Evolutionary conservation across 2,329 filamentous ascomycete genomes (phyloP).

Genomic region (Ophiosphaerella herpotricha): DNA sequence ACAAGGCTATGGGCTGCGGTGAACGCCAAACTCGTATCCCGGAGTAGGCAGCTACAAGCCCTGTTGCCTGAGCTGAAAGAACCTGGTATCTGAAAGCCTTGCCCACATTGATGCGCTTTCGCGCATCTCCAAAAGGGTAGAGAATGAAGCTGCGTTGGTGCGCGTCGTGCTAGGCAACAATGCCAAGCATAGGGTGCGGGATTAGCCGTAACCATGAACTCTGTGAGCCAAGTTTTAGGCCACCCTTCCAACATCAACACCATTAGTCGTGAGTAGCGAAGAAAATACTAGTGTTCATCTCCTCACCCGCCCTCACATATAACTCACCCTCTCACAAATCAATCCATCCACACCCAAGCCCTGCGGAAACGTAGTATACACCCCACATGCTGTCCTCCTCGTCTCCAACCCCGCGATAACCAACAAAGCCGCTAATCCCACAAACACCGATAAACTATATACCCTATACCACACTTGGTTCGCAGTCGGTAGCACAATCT

Average conservation of each 20-base stretch:
- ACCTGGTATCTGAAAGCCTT: no score
- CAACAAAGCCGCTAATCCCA: background rate
- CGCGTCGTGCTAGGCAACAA: background rate
- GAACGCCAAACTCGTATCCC: background rate
- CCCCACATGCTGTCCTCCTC: background rate
- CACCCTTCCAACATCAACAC: no score
- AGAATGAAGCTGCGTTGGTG: no score
- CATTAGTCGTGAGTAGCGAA: no score
- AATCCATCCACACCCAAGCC: background rate
- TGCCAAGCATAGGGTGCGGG: slow-evolving; percentile 2
- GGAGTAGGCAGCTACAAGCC: background rate
- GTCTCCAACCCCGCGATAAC: slow-evolving; percentile 1
- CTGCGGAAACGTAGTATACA: background rate
- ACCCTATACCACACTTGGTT: background rate
- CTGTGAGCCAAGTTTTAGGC: background rate
- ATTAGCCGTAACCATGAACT: background rate
- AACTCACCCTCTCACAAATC: background rate
- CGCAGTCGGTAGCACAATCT: background rate
- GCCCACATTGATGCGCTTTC: no score
- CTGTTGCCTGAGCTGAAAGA: background rate
- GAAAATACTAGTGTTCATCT: background rate
- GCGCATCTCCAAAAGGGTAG: no score
- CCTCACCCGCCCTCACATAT: background rate
- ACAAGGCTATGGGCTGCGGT: no score
- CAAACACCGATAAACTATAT: background rate